phyloP scores from a whole-genome alignment of 176 grass and related monocot species.

The Musa schizocarpa region DNA sequence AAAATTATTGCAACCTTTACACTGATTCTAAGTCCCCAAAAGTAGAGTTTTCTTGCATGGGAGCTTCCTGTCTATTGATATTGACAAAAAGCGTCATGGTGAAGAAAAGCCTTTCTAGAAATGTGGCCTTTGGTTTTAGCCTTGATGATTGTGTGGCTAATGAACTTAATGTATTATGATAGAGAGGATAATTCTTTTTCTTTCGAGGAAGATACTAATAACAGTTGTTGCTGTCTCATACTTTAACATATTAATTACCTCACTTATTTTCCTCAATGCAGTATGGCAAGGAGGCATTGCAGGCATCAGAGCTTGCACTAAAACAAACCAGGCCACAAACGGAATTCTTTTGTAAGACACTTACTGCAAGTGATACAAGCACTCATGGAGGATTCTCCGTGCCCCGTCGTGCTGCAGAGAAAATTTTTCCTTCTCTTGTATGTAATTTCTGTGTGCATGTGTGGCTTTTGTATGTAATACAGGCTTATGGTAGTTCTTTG shows the following conservation, averaged over 20 bases:
- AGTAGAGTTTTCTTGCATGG: not conserved
- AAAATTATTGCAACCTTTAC: no score
- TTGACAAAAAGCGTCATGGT: not conserved
- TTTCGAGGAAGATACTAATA: not conserved
- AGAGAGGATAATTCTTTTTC: not conserved
- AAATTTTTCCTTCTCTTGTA: conserved; percentile 92
- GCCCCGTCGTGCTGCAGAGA: conserved; percentile 91
- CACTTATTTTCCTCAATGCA: conserved; percentile 23
- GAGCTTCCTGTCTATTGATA: not conserved
- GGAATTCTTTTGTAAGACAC: conserved; percentile 96
- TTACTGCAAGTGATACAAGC: conserved; percentile 96
- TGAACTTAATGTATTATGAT: not conserved
- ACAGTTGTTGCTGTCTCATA: not conserved
- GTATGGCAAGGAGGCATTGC: conserved; percentile 92
- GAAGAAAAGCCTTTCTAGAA: not conserved
- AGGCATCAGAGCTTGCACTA: conserved; percentile 80
- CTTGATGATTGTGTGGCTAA: not conserved
- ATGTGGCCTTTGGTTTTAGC: not conserved
- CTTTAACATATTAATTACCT: not conserved
- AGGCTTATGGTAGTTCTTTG: not conserved
- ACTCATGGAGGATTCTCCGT: conserved; percentile 98
- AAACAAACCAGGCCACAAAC: conserved; percentile 80
- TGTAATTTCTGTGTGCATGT: conserved; percentile 8
- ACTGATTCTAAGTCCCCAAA: no score
- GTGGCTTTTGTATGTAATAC: not conserved